Conservation (phyloP, 2,329 filamentous ascomycete species). For the Cladosporium cucumerinum region DNA sequence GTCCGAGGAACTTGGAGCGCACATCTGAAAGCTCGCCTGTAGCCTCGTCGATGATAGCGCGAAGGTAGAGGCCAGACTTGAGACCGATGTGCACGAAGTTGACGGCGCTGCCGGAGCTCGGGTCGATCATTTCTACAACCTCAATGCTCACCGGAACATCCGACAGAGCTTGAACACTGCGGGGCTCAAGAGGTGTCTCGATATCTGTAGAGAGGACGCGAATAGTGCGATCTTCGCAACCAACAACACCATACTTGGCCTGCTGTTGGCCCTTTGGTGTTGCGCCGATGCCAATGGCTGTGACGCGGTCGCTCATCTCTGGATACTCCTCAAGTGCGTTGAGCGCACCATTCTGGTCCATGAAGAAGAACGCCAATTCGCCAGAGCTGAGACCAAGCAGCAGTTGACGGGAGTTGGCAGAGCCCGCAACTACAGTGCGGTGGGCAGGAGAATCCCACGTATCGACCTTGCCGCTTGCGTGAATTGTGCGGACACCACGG, state of each 20-base stretch:
- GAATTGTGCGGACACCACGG: slow-evolving; percentile 91
- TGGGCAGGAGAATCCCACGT: slow-evolving; percentile 94
- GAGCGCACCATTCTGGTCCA: slow-evolving; percentile 92
- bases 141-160: slow-evolving; percentile 83
- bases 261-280: slow-evolving; percentile 85
- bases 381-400: slow-evolving; percentile 91
- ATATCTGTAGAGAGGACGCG: slow-evolving; percentile 57
- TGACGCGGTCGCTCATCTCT: slow-evolving; percentile 93
- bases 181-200: slow-evolving; percentile 85
- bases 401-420: slow-evolving; percentile 90
- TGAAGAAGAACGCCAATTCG: slow-evolving; percentile 97
- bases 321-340: slow-evolving; percentile 71
- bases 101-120: slow-evolving; percentile 80
- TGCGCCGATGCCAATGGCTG: slow-evolving; percentile 86
- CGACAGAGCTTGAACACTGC: slow-evolving; percentile 89
- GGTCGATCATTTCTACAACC: slow-evolving; percentile 95
- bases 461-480: slow-evolving; percentile 71
- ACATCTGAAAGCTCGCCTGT: slow-evolving; percentile 96
- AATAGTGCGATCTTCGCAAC: slow-evolving; percentile 94
- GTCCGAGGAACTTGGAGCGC: slow-evolving; percentile 87
- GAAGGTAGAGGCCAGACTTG: slow-evolving; percentile 90
- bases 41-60: slow-evolving; percentile 90
- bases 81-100: slow-evolving; percentile 95
- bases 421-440: slow-evolving; percentile 88
- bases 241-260: slow-evolving; percentile 91